These are phyloP conservation scores for Astrothelium subdiscretum DNA, from an alignment of 495 filamentous ascomycete genomes.

Conservation along the genomic window DNA sequence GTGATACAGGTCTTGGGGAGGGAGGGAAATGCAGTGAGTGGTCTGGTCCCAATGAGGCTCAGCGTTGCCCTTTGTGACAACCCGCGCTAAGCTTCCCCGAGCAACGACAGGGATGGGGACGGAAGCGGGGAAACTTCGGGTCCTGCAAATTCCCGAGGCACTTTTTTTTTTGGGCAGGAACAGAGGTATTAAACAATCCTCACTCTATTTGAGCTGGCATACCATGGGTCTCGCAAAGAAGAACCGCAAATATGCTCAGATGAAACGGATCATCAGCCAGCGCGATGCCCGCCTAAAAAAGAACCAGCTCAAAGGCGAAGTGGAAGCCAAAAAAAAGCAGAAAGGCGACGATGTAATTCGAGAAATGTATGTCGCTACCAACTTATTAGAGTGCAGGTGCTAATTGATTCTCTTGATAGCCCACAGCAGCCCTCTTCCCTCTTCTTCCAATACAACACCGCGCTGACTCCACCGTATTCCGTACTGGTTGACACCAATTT, in stretches of 20 bases:
- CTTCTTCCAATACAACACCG: conserved; percentile 92
- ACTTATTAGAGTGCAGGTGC: not conserved
- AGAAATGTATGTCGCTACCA: conserved; percentile 43
- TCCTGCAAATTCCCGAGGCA: not conserved
- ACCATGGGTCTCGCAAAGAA: conserved; percentile 35
- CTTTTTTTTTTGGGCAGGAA: not conserved
- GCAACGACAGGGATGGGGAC: not conserved
- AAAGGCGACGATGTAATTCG: conserved; percentile 42
- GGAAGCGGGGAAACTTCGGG: not conserved
- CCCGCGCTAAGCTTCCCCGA: not conserved
- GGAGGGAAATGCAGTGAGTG: not conserved
- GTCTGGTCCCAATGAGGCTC: conserved; percentile 1
- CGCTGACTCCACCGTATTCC: conserved; percentile 78
- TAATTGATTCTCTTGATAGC: conserved; percentile 3
- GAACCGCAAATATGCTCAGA: conserved; percentile 38
- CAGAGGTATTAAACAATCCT: too few relatives aligned
- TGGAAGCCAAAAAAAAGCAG: conserved; percentile 43
- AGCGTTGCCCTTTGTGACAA: not conserved
- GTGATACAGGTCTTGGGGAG: not conserved
- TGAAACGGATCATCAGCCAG: conserved; percentile 41
- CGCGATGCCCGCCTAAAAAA: conserved; percentile 41
- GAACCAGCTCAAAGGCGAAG: conserved; percentile 39
- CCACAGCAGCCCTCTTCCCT: conserved; percentile 58
- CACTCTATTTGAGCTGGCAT: not conserved
- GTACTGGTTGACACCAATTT: conserved; percentile 87